phyloP scores from a whole-genome alignment of 2,329 filamentous ascomycete species.

The Tolypocladium guangdongense region DNA sequence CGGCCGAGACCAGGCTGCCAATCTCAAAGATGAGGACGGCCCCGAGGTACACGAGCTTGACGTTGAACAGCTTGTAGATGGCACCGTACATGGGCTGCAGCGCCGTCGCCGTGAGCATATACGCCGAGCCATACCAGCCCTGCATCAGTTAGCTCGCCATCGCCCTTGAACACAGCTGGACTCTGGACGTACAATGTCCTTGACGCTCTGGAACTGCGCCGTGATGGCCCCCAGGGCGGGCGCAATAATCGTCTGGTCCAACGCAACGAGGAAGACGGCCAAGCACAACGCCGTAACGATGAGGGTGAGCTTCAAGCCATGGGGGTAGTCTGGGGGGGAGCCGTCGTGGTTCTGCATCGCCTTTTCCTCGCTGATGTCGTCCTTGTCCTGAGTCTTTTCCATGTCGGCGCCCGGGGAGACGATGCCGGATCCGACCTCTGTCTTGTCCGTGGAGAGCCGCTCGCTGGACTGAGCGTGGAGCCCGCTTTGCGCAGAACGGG shows the following conservation, averaged over 20 bases:
- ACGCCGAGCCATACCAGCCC: slow-evolving; percentile 41
- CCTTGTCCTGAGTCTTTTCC: slow-evolving; percentile 1
- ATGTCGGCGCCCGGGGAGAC: slow-evolving; percentile 6
- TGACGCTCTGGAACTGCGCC: slow-evolving; percentile 28
- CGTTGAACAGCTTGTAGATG: slow-evolving; percentile 37
- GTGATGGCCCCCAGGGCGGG: slow-evolving; percentile 43
- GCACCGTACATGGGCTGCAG: slow-evolving; percentile 39
- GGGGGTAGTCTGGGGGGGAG: slow-evolving; percentile 22
- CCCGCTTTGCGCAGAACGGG: too few species aligned
- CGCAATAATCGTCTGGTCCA: slow-evolving; percentile 41
- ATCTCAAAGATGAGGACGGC: slow-evolving; percentile 32
- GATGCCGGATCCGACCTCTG: slow-evolving; percentile 17
- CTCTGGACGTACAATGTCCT: slow-evolving; percentile 33
- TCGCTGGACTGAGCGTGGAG: slow-evolving; percentile 5
- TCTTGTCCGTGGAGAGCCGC: slow-evolving; percentile 18
- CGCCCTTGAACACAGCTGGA: too few species aligned
- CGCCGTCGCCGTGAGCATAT: slow-evolving; percentile 37
- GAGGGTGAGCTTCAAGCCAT: slow-evolving; percentile 25
- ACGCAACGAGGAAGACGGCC: slow-evolving; percentile 36
- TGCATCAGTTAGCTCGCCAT: slow-evolving; percentile 3
- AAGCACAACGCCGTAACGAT: slow-evolving; percentile 34
- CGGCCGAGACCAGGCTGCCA: slow-evolving; percentile 32
- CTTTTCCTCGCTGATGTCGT: slow-evolving; percentile 1
- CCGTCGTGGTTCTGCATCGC: slow-evolving; percentile 5
- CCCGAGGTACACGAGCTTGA: slow-evolving; percentile 33